Evolutionary conservation across 805 yeast genomes (phyloP), one percentile per base, ranked within the genome.

Genomic region (Helenozyma baotianmanensis): DNA sequence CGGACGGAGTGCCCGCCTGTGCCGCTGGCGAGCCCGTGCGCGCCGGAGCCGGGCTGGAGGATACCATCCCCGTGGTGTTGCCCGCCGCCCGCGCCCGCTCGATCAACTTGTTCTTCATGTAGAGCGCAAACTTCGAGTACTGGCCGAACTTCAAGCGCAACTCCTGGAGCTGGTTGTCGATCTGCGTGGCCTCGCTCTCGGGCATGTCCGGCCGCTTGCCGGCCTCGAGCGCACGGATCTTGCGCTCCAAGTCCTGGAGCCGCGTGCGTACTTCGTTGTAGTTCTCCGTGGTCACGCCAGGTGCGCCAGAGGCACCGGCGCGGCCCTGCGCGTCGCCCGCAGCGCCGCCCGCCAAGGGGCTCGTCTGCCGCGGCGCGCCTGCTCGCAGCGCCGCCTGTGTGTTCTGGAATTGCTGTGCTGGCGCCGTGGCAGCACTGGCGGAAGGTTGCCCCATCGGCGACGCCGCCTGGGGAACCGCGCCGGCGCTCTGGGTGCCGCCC

Each of bases 41-140:
- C 2, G 25, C 23, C 6, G 44, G 36, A 3, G 39, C 37, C 3
- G 30, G 30, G 27, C 35, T 29, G 25, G 29, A 32, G 12, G 35
- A 33, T n/a, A n/a, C n/a, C n/a, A 28, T 29, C 4, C 39, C 36
- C 6, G 35, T 27, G 10, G 34, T 19, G 3, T 29, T 9, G 11
- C 28, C 35, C 5, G 34, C 36, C n/a, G 23, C 21, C 3, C 44
- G 39, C 4, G 57, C 61, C 45, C 54, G 62, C 27, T 58, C 63
- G 27, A 61, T 48, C 32, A 68, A 53, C 45, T 64, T 68, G 32
- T 62, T 58, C 26, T 62, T 58, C 63, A 75, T 58, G 42, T 66
- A 70, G 21, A 63, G 51, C 1, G 79, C 80, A 30, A 70, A 67
- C 35, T 68, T 67, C 38, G 70, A 73, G 44, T 71, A 76, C 29